Evolutionary conservation across 202 grass and related monocot species (phyloP), one percentile per base, ranked within the genome.

Genomic region (Schoenoplectus tabernaemontani): DNA sequence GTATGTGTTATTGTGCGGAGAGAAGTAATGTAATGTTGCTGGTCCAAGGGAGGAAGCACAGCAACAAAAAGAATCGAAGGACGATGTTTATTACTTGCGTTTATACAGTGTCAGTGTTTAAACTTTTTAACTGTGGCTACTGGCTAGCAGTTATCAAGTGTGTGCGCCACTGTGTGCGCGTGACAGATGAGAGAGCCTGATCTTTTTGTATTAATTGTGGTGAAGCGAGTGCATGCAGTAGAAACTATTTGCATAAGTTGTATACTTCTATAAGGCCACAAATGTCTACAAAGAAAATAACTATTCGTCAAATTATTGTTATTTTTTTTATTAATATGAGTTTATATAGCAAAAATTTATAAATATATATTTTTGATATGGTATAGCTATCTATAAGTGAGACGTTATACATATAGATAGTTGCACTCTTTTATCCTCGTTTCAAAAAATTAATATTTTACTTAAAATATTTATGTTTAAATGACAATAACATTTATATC

Each of bases 41-140:
- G 86, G 86, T 59, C 85, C 81, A 86, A 43, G 81, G 88, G 91
- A 86, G 86, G 91, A 86, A 88, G 70, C 67, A 71, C 82, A 88
- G 78, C 82, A 88, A 88, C 91, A 90, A 90, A 90, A 82, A 85
- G 86, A 90, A 93, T 93, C 88, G 56, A 50, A 38, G 83, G 77
- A 61, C 57, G 65, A 42, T 80, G 59, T n/a, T 80, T 48, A 76
- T 86, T 76, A 59, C 26, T 78, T 39, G 58, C 28, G 70, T 76
- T 61, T 56, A 71, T 58, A 56, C 61, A 71, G 10, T 78, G 23
- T 64, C 33, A 26, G 43, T 51, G 2, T 4, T 80, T 39, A 51
- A 83, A 42, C 42, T 64, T 73, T 73, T 57, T 30, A 19, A 73
- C 37, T 80, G 56, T 13, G 59, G 26, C 30, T 16, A 56, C 51